Base-by-base conservation (phyloP, 2,329 filamentous ascomycete genomes). In the Penicillium hordei region DNA sequence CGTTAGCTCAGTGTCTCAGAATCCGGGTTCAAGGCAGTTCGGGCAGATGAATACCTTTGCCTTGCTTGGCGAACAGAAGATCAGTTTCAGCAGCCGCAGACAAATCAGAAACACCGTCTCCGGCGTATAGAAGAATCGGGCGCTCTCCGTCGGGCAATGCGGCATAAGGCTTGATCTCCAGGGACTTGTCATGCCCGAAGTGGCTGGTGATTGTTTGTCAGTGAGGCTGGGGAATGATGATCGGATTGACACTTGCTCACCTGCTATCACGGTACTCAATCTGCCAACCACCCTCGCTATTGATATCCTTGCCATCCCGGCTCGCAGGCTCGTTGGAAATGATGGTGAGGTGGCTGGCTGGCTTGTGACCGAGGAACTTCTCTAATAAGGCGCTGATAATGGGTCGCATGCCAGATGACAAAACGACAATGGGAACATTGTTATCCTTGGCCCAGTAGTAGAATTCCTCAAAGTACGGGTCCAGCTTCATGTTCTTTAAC, bases 141-240 rank as follows among this genome's bases (percentile, higher is more conserved):
- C 92, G 83, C 69, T 89, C 77, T 33, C 80, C 74, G 15, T 81
- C 81, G 0, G 90, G 86, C 43, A 96, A 81, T 27, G 86, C 74
- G 27, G 75, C 76, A 77, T 97, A 97, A 51, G 91, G 91, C 64
- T 90, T 86, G 69, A 99, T 91, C 72, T 94, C 91, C 53, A 93
- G 81, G 27, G 89, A 93, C 84, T 99, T 99, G 82, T 99, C 93
- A 73, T 99, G 94, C n/a, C 94, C 94, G 69, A 95, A 95, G 58
- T 87, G 83, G 71, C 89, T 90, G 61, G 29, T 51, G 59, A 52
- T 17, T 15, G 36, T 42, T 29, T 40, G 34, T 57, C 34, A 57
- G 55, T 38, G 15, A 36, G 25, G 15, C 13, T 19, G 33, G 25
- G 46, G 15, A 23, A 40, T 48, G 33, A 27, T 44, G 7, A 52